Conservation (phyloP, 345 rosid genomes). For the Crucihimalaya himalaica region DNA sequence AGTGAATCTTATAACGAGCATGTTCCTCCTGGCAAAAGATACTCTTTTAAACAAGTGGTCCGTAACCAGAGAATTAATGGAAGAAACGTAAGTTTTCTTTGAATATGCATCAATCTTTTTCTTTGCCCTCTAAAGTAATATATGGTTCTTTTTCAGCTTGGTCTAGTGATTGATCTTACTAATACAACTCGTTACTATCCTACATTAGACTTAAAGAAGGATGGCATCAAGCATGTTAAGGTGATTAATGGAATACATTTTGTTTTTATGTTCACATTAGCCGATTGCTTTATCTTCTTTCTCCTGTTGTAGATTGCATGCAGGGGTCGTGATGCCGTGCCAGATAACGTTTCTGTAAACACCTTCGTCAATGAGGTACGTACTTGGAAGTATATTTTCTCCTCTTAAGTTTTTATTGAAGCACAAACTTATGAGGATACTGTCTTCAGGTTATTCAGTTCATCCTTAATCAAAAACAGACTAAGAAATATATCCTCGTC, state of each 20-base stretch:
- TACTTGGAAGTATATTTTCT: conserved; percentile 32
- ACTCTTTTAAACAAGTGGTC: conserved; percentile 90
- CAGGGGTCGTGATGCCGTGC: conserved; percentile 87
- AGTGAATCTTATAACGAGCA: conserved; percentile 73
- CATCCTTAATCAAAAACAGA: conserved; percentile 57
- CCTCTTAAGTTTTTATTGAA: neutral
- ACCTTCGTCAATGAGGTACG: conserved; percentile 86
- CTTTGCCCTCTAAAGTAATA: neutral
- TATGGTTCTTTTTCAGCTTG: conserved; percentile 56
- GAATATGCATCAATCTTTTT: neutral
- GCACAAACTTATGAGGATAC: neutral
- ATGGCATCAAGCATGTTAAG: conserved; percentile 89
- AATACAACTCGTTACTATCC: conserved; percentile 86
- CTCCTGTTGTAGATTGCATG: conserved; percentile 67
- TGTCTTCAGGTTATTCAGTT: conserved; percentile 71
- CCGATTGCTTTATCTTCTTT: conserved; percentile 7
- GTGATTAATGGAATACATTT: conserved; percentile 33
- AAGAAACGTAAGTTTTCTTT: conserved; percentile 58
- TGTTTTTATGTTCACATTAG: neutral
- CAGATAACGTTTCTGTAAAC: conserved; percentile 82
- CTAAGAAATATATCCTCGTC: conserved; percentile 76
- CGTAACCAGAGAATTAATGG: conserved; percentile 70
- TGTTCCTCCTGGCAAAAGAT: conserved; percentile 88
- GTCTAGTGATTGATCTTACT: conserved; percentile 94
- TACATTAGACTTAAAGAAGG: conserved; percentile 60